These are phyloP conservation scores for Cordyceps militaris DNA, from an alignment of 2,329 filamentous ascomycete species.

Conservation along the genomic window DNA sequence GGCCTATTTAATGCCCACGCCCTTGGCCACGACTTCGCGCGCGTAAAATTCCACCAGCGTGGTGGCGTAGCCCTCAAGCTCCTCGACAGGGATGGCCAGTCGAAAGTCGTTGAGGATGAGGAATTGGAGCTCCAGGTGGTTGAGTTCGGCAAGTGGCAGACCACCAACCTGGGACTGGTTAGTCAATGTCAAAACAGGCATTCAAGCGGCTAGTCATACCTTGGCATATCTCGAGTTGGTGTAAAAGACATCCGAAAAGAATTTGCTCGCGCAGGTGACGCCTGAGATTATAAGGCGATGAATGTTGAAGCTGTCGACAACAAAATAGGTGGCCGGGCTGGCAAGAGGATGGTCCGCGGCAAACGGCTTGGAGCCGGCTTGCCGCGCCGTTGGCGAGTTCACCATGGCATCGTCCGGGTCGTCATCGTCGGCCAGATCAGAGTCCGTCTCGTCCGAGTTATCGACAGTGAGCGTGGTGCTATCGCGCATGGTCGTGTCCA, in stretches of 20 bases:
- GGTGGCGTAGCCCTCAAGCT: slow-evolving; percentile 93
- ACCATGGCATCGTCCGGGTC: slow-evolving; percentile 28
- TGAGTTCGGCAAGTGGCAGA: slow-evolving; percentile 82
- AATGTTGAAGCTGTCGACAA: slow-evolving; percentile 98
- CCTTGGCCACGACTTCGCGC: slow-evolving; percentile 64
- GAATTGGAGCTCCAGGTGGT: slow-evolving; percentile 94
- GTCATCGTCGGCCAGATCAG: slow-evolving; percentile 43
- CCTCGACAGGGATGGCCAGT: slow-evolving; percentile 85
- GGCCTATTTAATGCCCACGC: not conserved
- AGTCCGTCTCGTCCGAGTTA: slow-evolving; percentile 40
- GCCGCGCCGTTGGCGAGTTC: slow-evolving; percentile 21
- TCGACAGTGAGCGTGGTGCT: slow-evolving; percentile 17
- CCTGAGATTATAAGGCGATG: slow-evolving; percentile 93
- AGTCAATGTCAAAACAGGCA: not conserved
- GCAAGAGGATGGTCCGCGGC: slow-evolving; percentile 19
- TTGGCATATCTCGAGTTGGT: slow-evolving; percentile 99
- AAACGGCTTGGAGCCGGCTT: slow-evolving; percentile 17
- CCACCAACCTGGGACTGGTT: slow-evolving; percentile 68
- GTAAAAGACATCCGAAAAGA: slow-evolving; percentile 98
- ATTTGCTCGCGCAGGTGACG: slow-evolving; percentile 97
- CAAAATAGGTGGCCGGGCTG: slow-evolving; percentile 59
- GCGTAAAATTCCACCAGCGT: slow-evolving; percentile 99
- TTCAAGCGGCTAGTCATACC: slow-evolving; percentile 46
- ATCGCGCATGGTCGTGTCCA: slow-evolving; percentile 26
- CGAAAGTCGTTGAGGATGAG: slow-evolving; percentile 93